phyloP scores from a whole-genome alignment of 176 grass and related monocot species.

The Juncus effusus region DNA sequence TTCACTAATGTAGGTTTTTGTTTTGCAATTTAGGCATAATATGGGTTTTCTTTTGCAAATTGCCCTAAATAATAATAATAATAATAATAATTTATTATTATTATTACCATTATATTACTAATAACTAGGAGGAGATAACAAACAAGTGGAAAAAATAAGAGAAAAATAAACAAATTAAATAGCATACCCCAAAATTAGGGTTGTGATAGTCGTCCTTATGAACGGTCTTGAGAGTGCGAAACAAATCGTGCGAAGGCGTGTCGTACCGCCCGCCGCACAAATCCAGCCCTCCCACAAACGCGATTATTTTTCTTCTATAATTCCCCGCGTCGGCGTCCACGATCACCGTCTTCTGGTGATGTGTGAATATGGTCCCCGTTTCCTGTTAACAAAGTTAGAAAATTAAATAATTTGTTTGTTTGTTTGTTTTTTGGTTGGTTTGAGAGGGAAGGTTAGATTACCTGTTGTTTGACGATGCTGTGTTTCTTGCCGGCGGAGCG shows the following conservation, averaged over 20 bases:
- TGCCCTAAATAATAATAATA: too few relatives aligned
- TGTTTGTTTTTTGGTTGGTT: too few relatives aligned
- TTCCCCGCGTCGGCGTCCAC: slow-evolving; percentile 81
- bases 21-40: too few relatives aligned
- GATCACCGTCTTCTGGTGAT: slow-evolving; percentile 98
- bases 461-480: slow-evolving; percentile 76
- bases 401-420: too few relatives aligned
- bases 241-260: slow-evolving; percentile 75
- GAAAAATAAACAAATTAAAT: too few relatives aligned
- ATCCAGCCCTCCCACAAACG: slow-evolving; percentile 97
- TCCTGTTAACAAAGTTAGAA: slow-evolving; percentile 39
- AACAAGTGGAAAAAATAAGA: too few relatives aligned
- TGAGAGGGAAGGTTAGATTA: too few relatives aligned
- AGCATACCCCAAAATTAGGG: slow-evolving; percentile 88
- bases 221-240: slow-evolving; percentile 61
- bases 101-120: too few relatives aligned
- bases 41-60: too few relatives aligned
- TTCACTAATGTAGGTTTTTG: too few relatives aligned
- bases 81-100: too few relatives aligned
- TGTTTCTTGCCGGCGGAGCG: slow-evolving; percentile 71
- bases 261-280: slow-evolving; percentile 90
- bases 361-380: slow-evolving; percentile 92
- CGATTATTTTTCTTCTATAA: slow-evolving; percentile 80
- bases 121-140: too few relatives aligned
- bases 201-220: slow-evolving; percentile 97